phyloP scores from a whole-genome alignment of 2,329 filamentous ascomycete species.

The Alternaria metachromatica region DNA sequence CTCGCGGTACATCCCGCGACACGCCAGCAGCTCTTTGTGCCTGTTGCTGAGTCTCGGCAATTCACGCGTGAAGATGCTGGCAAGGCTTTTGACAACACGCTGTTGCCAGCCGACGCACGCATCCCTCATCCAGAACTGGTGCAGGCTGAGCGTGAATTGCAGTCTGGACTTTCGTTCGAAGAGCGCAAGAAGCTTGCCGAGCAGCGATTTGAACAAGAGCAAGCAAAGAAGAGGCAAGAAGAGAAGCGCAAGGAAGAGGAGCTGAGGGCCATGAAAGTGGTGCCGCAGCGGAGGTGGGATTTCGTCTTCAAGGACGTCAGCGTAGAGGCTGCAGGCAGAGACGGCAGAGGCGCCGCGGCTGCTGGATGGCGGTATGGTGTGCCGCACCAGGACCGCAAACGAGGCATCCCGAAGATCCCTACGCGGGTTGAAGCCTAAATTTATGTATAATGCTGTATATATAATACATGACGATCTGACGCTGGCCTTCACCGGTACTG shows the following conservation, averaged over 20 bases:
- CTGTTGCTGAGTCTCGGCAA: slow-evolving; percentile 67
- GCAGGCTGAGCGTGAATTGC: slow-evolving; percentile 52
- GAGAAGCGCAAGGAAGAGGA: slow-evolving; percentile 54
- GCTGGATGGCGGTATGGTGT: slow-evolving; percentile 68
- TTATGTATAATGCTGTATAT: slow-evolving; percentile 5
- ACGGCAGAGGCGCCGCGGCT: slow-evolving; percentile 61
- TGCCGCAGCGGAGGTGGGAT: slow-evolving; percentile 62
- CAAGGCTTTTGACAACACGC: slow-evolving; percentile 64
- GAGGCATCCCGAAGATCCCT: slow-evolving; percentile 68
- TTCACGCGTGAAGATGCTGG: slow-evolving; percentile 72
- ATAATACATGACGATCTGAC: neutral
- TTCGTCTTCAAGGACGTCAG: slow-evolving; percentile 67
- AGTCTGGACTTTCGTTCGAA: slow-evolving; percentile 40
- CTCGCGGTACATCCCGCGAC: slow-evolving; percentile 65
- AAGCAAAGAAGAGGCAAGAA: slow-evolving; percentile 49
- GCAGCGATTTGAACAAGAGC: slow-evolving; percentile 30
- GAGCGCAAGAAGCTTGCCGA: slow-evolving; percentile 43
- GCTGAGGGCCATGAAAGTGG: slow-evolving; percentile 51
- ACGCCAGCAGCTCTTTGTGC: slow-evolving; percentile 65
- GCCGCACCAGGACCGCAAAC: slow-evolving; percentile 67
- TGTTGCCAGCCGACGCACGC: slow-evolving; percentile 67
- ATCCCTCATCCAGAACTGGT: slow-evolving; percentile 68
- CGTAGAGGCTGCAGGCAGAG: slow-evolving; percentile 60
- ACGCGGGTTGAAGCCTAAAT: slow-evolving; percentile 59
- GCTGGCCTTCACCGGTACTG: slow-evolving; percentile 51